phyloP scores from a whole-genome alignment of 306 rosid genomes.

The Cucurbita argyrosperma region DNA sequence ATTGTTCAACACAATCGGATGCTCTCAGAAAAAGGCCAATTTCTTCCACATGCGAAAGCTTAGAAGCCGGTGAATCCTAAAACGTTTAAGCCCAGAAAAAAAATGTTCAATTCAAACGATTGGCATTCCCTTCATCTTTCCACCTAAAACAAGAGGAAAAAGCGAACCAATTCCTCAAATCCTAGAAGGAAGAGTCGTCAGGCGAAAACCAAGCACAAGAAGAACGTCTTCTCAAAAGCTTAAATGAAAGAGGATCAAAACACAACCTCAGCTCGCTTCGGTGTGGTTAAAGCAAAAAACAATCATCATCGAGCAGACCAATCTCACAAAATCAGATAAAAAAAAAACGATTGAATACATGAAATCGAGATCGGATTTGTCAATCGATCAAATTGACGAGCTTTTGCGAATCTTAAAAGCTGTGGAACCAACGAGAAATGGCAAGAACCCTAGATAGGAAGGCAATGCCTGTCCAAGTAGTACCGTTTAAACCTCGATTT shows the following conservation, averaged over 20 bases:
- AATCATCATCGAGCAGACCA: conserved; percentile 2
- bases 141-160: not conserved
- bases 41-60: conserved; percentile 5
- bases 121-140: not conserved
- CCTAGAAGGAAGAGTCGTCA: not conserved
- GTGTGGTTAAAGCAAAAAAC: conserved; percentile 8
- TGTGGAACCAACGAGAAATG: conserved; percentile 1
- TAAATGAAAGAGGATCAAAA: not conserved
- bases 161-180: not conserved
- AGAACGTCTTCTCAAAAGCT: not conserved
- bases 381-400: too few species aligned
- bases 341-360: not conserved
- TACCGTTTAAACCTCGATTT: not conserved
- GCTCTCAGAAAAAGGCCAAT: conserved; percentile 6
- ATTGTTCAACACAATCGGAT: not conserved
- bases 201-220: not conserved
- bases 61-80: not conserved
- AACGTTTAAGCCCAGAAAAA: not conserved
- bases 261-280: conserved; percentile 1
- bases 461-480: not conserved
- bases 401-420: not conserved
- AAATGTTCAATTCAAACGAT: not conserved
- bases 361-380: not conserved
- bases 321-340: not conserved
- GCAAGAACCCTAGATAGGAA: not conserved